phyloP scores from a whole-genome alignment of 306 rosid genomes.

The Malus fusca region DNA sequence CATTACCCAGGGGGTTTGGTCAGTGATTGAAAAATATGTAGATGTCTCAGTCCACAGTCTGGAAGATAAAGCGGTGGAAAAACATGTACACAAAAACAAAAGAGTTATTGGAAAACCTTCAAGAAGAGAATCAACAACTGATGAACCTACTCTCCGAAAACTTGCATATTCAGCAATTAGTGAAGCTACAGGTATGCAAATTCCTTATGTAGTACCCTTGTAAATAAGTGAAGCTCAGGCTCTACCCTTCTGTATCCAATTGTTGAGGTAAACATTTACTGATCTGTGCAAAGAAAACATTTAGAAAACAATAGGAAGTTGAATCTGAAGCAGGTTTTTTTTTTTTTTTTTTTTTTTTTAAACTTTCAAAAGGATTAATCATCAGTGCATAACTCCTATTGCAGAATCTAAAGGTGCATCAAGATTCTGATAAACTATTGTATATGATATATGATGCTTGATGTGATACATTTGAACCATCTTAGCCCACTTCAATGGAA shows the following conservation, averaged over 20 bases:
- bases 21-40: conserved; percentile 53
- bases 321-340: neutral
- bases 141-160: conserved; percentile 39
- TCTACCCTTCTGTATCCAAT: neutral
- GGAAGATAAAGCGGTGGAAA: conserved; percentile 26
- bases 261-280: neutral
- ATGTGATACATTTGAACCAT: neutral
- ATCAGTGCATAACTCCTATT: too few relatives aligned
- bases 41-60: conserved; percentile 31
- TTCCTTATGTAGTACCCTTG: neutral
- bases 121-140: conserved; percentile 32
- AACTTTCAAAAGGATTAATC: neutral
- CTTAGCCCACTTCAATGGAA: neutral
- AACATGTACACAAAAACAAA: conserved; percentile 26
- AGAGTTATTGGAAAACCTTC: conserved; percentile 41
- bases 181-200: conserved; percentile 58
- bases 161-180: conserved; percentile 63
- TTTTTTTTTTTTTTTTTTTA: too few relatives aligned
- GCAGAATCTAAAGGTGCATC: neutral
- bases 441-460: neutral
- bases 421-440: neutral
- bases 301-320: neutral
- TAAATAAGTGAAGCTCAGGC: neutral
- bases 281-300: neutral
- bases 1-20: conserved; percentile 63